These are phyloP conservation scores for Neofusicoccum cordaticola DNA, from an alignment of 2,329 filamentous ascomycete species.

Conservation along the genomic window DNA sequence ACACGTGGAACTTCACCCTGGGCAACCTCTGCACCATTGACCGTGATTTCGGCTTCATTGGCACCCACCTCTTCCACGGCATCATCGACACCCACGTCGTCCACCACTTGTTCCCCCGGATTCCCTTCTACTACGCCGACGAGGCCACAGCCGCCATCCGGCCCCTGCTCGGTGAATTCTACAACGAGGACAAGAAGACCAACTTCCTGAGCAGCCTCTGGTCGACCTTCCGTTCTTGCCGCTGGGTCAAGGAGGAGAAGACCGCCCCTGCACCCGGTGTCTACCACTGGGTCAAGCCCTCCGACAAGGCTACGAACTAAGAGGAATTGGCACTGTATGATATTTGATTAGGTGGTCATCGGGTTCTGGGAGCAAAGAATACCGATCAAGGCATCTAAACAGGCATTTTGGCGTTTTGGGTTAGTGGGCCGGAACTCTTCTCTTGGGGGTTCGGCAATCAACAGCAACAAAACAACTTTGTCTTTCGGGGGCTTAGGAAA, in stretches of 20 bases:
- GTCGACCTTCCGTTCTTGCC: constrained; percentile 12
- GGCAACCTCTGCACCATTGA: constrained; percentile 63
- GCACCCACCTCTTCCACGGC: constrained; percentile 63
- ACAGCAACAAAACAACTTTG: background rate
- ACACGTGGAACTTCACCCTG: constrained; percentile 61
- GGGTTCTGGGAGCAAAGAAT: background rate
- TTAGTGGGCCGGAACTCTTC: background rate
- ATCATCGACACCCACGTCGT: constrained; percentile 65
- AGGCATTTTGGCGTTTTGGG: constrained; percentile 5
- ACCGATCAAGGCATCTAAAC: background rate
- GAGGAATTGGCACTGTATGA: background rate
- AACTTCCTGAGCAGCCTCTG: constrained; percentile 16
- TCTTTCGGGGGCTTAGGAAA: background rate
- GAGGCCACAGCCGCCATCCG: constrained; percentile 58
- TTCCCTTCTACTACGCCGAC: constrained; percentile 61
- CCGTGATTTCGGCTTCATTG: constrained; percentile 63
- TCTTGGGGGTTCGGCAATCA: background rate
- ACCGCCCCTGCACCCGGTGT: background rate
- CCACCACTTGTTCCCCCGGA: constrained; percentile 60
- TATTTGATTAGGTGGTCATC: background rate
- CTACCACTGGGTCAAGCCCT: constrained; percentile 7
- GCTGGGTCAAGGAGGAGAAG: constrained; percentile 16
- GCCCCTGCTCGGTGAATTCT: constrained; percentile 55
- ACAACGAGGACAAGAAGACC: constrained; percentile 42
- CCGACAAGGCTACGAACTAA: constrained; percentile 4